Conservation (phyloP, 495 filamentous ascomycete species). For the Xylaria venustula region DNA sequence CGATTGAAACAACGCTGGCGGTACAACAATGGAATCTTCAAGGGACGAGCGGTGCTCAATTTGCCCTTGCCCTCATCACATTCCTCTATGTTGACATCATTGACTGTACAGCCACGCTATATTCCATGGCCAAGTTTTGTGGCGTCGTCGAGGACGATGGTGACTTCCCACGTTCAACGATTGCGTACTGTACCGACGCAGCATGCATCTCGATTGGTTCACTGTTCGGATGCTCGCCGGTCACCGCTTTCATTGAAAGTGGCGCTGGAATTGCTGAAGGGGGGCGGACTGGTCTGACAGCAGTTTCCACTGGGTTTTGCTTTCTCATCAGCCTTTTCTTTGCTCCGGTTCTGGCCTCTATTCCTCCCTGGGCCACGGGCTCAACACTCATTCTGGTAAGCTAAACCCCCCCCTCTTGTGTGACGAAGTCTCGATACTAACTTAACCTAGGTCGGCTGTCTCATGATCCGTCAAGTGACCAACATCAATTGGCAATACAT, state of each 20-base stretch:
- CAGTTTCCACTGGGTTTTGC: conserved; percentile 67
- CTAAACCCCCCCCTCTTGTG: not conserved
- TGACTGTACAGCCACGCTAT: conserved; percentile 62
- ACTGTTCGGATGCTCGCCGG: conserved; percentile 71
- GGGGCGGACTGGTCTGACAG: conserved; percentile 74
- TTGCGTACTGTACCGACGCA: conserved; percentile 49
- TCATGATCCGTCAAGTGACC: conserved; percentile 58
- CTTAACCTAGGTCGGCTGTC: conserved; percentile 45
- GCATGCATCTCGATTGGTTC: conserved; percentile 79
- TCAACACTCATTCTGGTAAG: conserved; percentile 73
- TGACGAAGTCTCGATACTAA: conserved; percentile 9
- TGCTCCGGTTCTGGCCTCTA: conserved; percentile 77
- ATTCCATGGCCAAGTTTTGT: conserved; percentile 80
- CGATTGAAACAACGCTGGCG: conserved; percentile 63
- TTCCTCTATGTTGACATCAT: conserved; percentile 86
- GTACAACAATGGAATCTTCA: conserved; percentile 67
- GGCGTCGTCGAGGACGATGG: conserved; percentile 46
- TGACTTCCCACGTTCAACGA: conserved; percentile 64
- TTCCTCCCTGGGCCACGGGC: conserved; percentile 83
- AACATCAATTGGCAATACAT: conserved; percentile 56
- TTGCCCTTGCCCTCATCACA: conserved; percentile 75
- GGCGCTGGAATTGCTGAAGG: conserved; percentile 82
- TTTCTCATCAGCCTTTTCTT: conserved; percentile 82
- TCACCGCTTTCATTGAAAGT: conserved; percentile 80
- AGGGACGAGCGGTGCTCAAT: conserved; percentile 51